Percentiles rank a stretch among this genome's conserved stretches.
phyloP scores from a whole-genome alignment of 345 rosid species.

The Cardamine chenopodiifolia region DNA sequence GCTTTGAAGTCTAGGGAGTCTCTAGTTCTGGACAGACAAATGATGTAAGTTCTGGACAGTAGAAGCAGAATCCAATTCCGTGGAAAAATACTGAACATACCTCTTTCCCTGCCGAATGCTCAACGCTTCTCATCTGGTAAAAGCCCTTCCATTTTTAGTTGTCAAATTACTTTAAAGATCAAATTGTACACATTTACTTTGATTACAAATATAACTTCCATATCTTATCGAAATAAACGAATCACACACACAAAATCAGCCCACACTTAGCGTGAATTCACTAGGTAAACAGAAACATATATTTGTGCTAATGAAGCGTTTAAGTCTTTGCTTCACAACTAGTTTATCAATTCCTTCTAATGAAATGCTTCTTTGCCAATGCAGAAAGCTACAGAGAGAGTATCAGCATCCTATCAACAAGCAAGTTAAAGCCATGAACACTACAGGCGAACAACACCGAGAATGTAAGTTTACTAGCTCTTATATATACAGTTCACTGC shows the following conservation, averaged over 20 bases:
- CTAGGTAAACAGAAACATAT: neutral
- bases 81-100: too few relatives aligned
- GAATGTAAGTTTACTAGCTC: neutral
- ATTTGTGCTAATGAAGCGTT: neutral
- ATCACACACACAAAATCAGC: neutral
- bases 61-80: too few relatives aligned
- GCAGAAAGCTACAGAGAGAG: neutral
- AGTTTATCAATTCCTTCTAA: neutral
- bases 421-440: neutral
- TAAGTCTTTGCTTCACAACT: neutral
- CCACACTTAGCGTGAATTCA: neutral
- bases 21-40: too few relatives aligned
- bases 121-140: neutral
- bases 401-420: neutral
- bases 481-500: slow-evolving; percentile 20
- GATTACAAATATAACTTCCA: neutral
- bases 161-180: neutral
- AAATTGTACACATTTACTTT: neutral
- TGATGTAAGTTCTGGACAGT: too few relatives aligned
- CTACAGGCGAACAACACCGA: neutral
- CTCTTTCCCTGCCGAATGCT: too few relatives aligned
- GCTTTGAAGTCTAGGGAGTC: too few relatives aligned
- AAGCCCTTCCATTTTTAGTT: neutral
- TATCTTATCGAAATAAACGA: too few relatives aligned
- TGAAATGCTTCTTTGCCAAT: neutral